Evolutionary conservation across 345 rosid species (phyloP), one percentile per base, ranked within the genome.

Genomic region (Capsella bursapastoris): DNA sequence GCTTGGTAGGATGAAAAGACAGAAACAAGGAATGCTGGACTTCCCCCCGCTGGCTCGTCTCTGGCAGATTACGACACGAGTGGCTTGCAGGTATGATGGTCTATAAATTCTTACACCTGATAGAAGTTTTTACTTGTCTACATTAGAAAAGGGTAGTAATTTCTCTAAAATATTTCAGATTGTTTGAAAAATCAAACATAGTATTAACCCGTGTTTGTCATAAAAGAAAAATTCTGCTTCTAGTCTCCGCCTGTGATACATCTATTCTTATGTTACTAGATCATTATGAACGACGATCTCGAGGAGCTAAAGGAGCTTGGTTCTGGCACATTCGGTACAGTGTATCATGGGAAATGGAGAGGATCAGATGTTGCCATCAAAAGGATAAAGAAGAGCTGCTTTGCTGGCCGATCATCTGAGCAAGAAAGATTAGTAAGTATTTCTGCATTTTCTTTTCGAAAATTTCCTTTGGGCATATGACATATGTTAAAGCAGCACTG

Each of bases 261-360:
- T 55, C 32, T 55, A 15, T 40, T 47, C 48, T 56, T 48, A 45
- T 70, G 45, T 63, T 64, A 37, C 16, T 70, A 95, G 99, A 81
- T 92, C 70, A 95, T 95, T 72, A 85, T 82, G 79, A 87, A 92
- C 76, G 98, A 90, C 52, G 99, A 92, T 81, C 90, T 95, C 50
- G 98, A 92, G 88, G 99, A 95, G 84, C 84, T 90, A 67, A 92
- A 77, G 78, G 99, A 92, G 78, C 79, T 95, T 49, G 99, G 98
- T 79, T 90, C 99, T 69, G 99, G 99, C 56, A 89, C 96, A 50
- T 95, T 92, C 84, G 99, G 99, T 63, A 95, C 98, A 43, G 97
- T 95, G 50, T 95, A 92, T 77, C 99, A 95, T 83, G 99, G 99
- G 74, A 92, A 95, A 79, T 95, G 99, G 98, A 92, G 94, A 61